phyloP scores from a whole-genome alignment of 495 filamentous ascomycete genomes.

The Chlorociboria aeruginascens region DNA sequence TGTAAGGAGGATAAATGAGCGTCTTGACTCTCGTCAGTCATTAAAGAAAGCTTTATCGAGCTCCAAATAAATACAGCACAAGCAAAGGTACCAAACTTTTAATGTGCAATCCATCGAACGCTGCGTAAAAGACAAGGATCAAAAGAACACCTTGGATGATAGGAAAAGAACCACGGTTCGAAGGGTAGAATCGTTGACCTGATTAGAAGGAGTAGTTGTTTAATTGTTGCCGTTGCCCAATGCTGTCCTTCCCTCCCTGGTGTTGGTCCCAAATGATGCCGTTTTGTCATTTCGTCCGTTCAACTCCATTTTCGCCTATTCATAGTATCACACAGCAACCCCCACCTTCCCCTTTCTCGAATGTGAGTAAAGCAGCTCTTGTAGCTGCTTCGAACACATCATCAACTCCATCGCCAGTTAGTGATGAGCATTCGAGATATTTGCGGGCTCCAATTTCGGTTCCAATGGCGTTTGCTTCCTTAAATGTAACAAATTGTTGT shows the following conservation, averaged over 20 bases:
- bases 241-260: neutral
- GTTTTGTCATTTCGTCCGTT: neutral
- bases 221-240: neutral
- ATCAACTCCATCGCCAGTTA: slow-evolving; percentile 97
- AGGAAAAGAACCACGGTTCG: neutral
- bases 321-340: slow-evolving; percentile 91
- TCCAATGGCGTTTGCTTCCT: slow-evolving; percentile 69
- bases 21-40: slow-evolving; percentile 8
- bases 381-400: slow-evolving; percentile 98
- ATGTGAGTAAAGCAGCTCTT: slow-evolving; percentile 81
- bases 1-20: slow-evolving; percentile 3
- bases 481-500: slow-evolving; percentile 67
- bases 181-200: neutral
- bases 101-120: neutral
- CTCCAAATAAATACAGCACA: neutral
- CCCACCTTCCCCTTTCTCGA: slow-evolving; percentile 71
- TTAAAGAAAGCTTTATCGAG: slow-evolving; percentile 7
- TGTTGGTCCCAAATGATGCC: neutral
- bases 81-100: slow-evolving; percentile 1
- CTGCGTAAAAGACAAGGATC: neutral
- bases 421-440: slow-evolving; percentile 92
- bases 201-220: slow-evolving; percentile 6
- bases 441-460: slow-evolving; percentile 83
- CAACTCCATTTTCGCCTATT: slow-evolving; percentile 21
- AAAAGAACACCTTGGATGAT: neutral